phyloP scores from a whole-genome alignment of 345 rosid species.

The Rhizophora mangle region DNA sequence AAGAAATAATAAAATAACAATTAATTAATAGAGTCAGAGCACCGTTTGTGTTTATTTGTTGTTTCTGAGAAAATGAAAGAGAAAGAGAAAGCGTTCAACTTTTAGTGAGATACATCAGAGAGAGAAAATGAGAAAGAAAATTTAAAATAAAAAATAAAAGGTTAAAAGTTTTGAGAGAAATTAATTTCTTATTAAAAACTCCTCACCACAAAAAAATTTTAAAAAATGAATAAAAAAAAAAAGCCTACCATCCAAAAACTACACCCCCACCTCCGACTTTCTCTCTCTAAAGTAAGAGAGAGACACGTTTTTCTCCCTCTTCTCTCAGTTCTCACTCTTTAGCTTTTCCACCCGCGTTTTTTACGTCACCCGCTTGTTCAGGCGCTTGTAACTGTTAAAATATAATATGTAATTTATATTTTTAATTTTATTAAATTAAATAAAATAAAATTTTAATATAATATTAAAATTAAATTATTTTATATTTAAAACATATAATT shows the following conservation, averaged over 20 bases:
- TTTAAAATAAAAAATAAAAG: too few species aligned
- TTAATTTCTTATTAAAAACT: constrained; percentile 22
- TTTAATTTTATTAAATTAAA: too few species aligned
- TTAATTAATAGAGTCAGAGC: too few species aligned
- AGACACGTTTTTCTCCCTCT: not conserved
- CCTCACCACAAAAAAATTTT: constrained; percentile 51
- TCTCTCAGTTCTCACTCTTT: not conserved
- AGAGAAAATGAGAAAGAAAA: not conserved
- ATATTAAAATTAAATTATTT: too few species aligned
- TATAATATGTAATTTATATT: too few species aligned
- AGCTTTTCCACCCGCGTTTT: constrained; percentile 28
- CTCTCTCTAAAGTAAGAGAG: too few species aligned
- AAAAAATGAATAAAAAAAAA: constrained; percentile 27
- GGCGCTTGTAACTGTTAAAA: too few species aligned
- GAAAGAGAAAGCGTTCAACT: not conserved
- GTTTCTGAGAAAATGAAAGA: too few species aligned
- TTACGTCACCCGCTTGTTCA: not conserved
- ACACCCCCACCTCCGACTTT: not conserved
- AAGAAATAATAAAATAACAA: too few species aligned
- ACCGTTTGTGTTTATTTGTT: not conserved
- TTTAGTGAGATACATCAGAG: constrained; percentile 1
- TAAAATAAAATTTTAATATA: too few species aligned
- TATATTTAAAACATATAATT: too few species aligned
- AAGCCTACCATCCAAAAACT: constrained; percentile 40
- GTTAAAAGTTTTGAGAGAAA: too few species aligned